These are phyloP conservation scores for Sarocladium oryzae DNA, from an alignment of 2,329 filamentous ascomycete genomes.

Conservation along the genomic window DNA sequence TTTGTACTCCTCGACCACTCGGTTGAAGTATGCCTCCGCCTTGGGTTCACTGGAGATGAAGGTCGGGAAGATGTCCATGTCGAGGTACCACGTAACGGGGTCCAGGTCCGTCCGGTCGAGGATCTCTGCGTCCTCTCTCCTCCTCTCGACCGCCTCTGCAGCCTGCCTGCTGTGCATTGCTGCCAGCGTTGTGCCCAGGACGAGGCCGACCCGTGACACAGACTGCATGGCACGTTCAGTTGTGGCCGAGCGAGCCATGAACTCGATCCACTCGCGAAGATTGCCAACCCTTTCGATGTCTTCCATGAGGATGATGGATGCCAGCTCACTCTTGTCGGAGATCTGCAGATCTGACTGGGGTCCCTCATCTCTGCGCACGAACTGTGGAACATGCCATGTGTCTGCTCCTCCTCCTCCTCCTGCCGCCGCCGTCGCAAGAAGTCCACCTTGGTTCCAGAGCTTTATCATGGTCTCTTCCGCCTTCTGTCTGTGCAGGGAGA, in stretches of 20 bases:
- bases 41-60: background rate
- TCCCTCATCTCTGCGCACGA: background rate
- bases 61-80: slow-evolving; percentile 9
- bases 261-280: slow-evolving; percentile 1
- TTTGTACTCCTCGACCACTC: slow-evolving; percentile 7
- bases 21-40: slow-evolving; percentile 1
- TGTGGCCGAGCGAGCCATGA: background rate
- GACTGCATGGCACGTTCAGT: background rate
- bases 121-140: background rate
- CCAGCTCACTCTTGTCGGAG: background rate
- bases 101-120: slow-evolving; percentile 1
- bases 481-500: slow-evolving; percentile 10
- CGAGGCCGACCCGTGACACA: background rate
- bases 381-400: slow-evolving; percentile 1
- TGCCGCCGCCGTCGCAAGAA: background rate
- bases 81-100: slow-evolving; percentile 8
- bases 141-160: background rate
- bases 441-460: background rate
- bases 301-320: slow-evolving; percentile 9
- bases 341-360: background rate
- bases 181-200: slow-evolving; percentile 3
- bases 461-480: slow-evolving; percentile 3
- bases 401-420: background rate
- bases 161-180: slow-evolving; percentile 3
- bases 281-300: slow-evolving; percentile 6